These are phyloP conservation scores for Pyrenochaeta sp. DNA, from an alignment of 2,329 filamentous ascomycete genomes.

Conservation along the genomic window DNA sequence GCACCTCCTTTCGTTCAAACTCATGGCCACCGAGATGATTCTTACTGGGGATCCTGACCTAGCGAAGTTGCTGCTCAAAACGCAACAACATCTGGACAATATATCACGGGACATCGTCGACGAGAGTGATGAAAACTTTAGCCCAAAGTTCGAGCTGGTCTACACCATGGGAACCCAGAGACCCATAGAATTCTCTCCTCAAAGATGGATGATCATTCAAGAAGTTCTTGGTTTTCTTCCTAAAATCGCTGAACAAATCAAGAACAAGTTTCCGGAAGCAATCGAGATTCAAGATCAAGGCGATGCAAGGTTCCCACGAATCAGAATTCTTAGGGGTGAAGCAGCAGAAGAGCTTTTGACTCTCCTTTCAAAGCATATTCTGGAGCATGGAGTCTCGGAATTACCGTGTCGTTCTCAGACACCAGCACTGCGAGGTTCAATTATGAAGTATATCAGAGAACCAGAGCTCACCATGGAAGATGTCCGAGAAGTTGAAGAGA, in stretches of 20 bases:
- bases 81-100: constrained; percentile 46
- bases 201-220: constrained; percentile 66
- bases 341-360: constrained; percentile 39
- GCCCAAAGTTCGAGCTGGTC: constrained; percentile 66
- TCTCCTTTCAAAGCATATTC: constrained; percentile 48
- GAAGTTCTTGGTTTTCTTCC: constrained; percentile 58
- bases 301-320: constrained; percentile 55
- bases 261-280: constrained; percentile 42
- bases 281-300: constrained; percentile 52
- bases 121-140: constrained; percentile 71
- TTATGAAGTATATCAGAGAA: constrained; percentile 57
- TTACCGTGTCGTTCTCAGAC: constrained; percentile 55
- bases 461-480: constrained; percentile 35
- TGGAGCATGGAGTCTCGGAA: constrained; percentile 52
- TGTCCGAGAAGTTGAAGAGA: constrained; percentile 26
- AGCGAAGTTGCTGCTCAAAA: constrained; percentile 48
- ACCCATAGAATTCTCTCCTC: constrained; percentile 60
- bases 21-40: constrained; percentile 65
- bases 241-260: constrained; percentile 38
- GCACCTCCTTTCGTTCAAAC: constrained; percentile 68
- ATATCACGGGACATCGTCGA: constrained; percentile 66
- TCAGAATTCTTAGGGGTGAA: constrained; percentile 57
- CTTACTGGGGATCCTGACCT: constrained; percentile 38
- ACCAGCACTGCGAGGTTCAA: constrained; percentile 29
- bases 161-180: constrained; percentile 67